Evolutionary conservation across 179 eudicot genomes (phyloP).

Genomic region (Nepenthes alata): DNA sequence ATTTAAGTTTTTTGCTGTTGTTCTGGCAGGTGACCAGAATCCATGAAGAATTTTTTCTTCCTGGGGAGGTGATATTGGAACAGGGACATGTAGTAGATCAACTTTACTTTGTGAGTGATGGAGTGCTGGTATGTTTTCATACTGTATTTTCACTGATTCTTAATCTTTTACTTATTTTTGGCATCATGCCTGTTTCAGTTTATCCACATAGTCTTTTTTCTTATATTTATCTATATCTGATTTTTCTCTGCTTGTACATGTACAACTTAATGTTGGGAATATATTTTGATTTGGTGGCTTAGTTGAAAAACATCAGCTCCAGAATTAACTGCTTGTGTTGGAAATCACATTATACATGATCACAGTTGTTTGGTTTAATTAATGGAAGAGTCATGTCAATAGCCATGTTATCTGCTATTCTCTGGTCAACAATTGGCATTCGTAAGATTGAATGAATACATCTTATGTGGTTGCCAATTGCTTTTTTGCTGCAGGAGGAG

Average conservation of each 20-base stretch:
- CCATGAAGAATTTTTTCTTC: slow-evolving; percentile 86
- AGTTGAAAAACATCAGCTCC: no score
- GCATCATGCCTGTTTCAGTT: neutral
- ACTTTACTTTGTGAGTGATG: slow-evolving; percentile 80
- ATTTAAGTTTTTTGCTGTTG: neutral
- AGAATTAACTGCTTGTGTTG: no score
- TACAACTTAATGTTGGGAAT: no score
- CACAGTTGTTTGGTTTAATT: no score
- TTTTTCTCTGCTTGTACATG: no score
- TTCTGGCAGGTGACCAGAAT: slow-evolving; percentile 56
- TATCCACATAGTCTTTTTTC: neutral
- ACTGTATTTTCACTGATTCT: neutral
- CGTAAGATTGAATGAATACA: no score
- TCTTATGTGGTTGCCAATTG: neutral
- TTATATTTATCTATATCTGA: neutral
- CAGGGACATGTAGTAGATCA: slow-evolving; percentile 92
- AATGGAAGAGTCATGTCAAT: no score
- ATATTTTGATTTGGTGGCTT: no score
- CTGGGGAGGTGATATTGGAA: slow-evolving; percentile 89
- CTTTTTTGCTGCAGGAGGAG: slow-evolving; percentile 46
- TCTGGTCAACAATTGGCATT: no score
- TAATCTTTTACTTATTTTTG: neutral
- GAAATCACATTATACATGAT: no score
- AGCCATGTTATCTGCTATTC: no score
- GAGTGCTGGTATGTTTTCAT: slow-evolving; percentile 45